Conservation (phyloP, 2,329 filamentous ascomycete genomes). For the Aureobasidium lini region DNA sequence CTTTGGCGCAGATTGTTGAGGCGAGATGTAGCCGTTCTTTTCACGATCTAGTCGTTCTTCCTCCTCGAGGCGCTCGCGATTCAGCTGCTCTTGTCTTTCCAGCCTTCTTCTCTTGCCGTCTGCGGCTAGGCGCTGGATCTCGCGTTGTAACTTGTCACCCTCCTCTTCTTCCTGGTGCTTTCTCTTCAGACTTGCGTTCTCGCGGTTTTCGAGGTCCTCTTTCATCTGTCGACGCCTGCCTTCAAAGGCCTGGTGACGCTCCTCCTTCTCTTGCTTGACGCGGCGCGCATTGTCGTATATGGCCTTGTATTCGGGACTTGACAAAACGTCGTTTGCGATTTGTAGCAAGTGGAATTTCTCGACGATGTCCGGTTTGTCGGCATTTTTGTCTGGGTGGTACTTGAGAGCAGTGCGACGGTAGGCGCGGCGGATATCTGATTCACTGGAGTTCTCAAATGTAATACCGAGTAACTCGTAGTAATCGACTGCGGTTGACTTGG, state of each 20-base stretch:
- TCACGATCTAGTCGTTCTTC: slow-evolving; percentile 40
- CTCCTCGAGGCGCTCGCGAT: slow-evolving; percentile 45
- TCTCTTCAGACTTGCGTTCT: slow-evolving; percentile 45
- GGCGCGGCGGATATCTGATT: slow-evolving; percentile 70
- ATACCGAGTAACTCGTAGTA: slow-evolving; percentile 72
- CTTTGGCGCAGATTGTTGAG: neutral
- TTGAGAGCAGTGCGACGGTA: slow-evolving; percentile 82
- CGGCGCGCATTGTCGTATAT: slow-evolving; percentile 72
- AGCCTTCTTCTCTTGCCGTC: slow-evolving; percentile 48
- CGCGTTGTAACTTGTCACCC: slow-evolving; percentile 53
- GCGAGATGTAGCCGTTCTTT: slow-evolving; percentile 19
- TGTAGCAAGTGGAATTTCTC: slow-evolving; percentile 80
- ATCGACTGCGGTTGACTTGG: slow-evolving; percentile 44
- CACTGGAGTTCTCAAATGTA: slow-evolving; percentile 50
- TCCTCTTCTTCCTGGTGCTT: slow-evolving; percentile 37
- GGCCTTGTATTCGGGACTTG: slow-evolving; percentile 60
- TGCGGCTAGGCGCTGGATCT: slow-evolving; percentile 38
- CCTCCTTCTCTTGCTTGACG: slow-evolving; percentile 60
- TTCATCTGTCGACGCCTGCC: slow-evolving; percentile 67
- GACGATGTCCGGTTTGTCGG: slow-evolving; percentile 55
- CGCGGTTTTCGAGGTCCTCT: slow-evolving; percentile 76
- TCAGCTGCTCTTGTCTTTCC: slow-evolving; percentile 46
- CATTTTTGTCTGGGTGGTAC: slow-evolving; percentile 89
- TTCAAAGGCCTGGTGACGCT: slow-evolving; percentile 66
- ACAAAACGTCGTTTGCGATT: slow-evolving; percentile 77